phyloP scores from a whole-genome alignment of 768 basidiomycete genomes.

The Lactifluus pinguis region DNA sequence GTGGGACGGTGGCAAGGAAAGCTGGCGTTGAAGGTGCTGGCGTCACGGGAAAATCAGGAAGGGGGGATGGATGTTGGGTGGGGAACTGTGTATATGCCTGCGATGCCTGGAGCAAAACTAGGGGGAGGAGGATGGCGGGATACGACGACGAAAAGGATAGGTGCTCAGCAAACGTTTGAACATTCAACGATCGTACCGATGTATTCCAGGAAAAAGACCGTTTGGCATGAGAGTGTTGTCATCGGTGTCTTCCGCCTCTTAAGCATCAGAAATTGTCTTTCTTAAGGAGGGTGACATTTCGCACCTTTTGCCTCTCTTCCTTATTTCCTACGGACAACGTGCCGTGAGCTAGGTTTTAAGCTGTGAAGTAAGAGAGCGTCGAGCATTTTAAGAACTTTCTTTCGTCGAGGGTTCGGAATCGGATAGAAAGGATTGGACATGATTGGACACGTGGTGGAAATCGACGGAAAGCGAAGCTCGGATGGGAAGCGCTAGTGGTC shows the following conservation, averaged over 20 bases:
- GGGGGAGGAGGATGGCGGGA: constrained; percentile 21
- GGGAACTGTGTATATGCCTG: constrained; percentile 12
- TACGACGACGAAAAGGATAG: constrained; percentile 18
- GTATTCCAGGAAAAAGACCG: constrained; percentile 41
- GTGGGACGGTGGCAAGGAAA: background rate
- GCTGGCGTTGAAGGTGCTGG: constrained; percentile 23
- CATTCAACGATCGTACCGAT: constrained; percentile 19
- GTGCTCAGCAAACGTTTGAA: constrained; percentile 19
- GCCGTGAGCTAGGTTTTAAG: background rate
- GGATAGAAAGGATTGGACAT: no score
- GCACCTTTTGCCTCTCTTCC: constrained; percentile 63
- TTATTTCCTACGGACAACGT: constrained; percentile 67
- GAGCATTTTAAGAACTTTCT: constrained; percentile 95
- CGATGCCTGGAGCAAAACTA: constrained; percentile 16
- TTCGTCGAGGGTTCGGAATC: constrained; percentile 79
- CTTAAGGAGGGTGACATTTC: constrained; percentile 86
- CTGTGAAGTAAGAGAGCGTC: constrained; percentile 17
- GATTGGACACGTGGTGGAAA: no score
- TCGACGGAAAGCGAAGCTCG: no score
- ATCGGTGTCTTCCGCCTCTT: constrained; percentile 26
- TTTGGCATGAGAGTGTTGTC: constrained; percentile 60
- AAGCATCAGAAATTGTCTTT: constrained; percentile 52
- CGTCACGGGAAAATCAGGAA: constrained; percentile 15
- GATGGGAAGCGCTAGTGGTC: no score
- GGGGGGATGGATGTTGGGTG: background rate